Base-by-base conservation (phyloP, 1,284 basidiomycete species). In the Fomitopsis betulina region DNA sequence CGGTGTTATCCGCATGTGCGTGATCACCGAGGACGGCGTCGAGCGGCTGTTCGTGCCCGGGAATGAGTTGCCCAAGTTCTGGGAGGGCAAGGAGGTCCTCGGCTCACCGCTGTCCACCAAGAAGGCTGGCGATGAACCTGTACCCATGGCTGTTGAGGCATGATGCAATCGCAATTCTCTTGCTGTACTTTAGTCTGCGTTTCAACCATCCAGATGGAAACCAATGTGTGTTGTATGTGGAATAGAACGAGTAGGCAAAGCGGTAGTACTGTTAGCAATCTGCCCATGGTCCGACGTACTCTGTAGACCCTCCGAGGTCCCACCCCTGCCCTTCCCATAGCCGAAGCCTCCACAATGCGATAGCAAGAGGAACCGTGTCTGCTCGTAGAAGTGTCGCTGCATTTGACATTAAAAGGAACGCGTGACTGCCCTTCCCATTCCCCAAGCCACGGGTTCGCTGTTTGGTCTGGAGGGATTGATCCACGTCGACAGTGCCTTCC, bases 1-100 rank as follows among this genome's bases (percentile, higher is more conserved):
- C 61, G 97, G 97, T 71, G 93, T 94, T 52, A 96, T 99, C 67
- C 89, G 97, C 54, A 93, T 99, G 91, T 94, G 91, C 64, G 91
- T 98, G 54, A 98, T 99, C 71, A 96, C 92, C 15, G 87, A 97
- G 72, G 91, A 89, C 55, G 87, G 87, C 30, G 95, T 97, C 15
- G 93, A 98, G 77, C 79, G 97, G 60, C 73, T 94, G 65, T 99
- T 99, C 72, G 83, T 99, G 10, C 94, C 97, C n/a, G 97, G 97
- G 1, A 84, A 96, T 71, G 81, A 94, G 68, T 80, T 96, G 52
- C 94, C 94, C 30, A 84, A 79, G 67, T 93, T 93, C 78, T 93
- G 91, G 91, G 86, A 91, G 70, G 91, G 91, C 50, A 82, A 79
- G 55, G 89, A 92, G 61, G 83, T 92, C 8, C 70, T 91, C 1